phyloP scores from a whole-genome alignment of 768 basidiomycete genomes.

The Termitomyces sp. region DNA sequence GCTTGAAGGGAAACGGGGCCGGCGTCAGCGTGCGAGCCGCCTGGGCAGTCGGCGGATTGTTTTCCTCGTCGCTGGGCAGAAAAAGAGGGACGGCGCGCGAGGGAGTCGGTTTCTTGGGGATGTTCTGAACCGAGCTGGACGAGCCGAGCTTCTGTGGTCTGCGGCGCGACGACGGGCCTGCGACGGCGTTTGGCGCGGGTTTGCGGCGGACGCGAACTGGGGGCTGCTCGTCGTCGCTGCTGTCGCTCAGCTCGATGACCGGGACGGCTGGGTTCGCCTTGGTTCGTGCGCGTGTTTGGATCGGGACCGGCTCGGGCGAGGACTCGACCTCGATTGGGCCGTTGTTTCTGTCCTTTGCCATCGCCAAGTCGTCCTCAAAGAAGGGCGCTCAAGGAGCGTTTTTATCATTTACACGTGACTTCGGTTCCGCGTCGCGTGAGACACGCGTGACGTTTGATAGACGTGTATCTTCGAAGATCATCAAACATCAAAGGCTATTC shows the following conservation, averaged over 20 bases:
- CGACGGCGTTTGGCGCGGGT: not conserved
- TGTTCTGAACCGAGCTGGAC: slow-evolving; percentile 12
- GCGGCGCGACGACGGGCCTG: slow-evolving; percentile 17
- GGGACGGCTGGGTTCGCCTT: slow-evolving; percentile 6
- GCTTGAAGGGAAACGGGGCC: not conserved
- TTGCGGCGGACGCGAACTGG: slow-evolving; percentile 2
- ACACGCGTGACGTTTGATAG: no score
- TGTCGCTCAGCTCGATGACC: slow-evolving; percentile 54
- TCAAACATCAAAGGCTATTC: no score
- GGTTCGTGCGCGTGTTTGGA: not conserved
- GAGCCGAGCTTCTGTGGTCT: slow-evolving; percentile 1
- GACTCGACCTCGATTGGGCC: slow-evolving; percentile 14
- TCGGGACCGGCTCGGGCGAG: slow-evolving; percentile 16
- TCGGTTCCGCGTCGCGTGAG: no score
- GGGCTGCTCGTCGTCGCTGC: slow-evolving; percentile 41
- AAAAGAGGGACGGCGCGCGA: slow-evolving; percentile 28
- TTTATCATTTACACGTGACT: no score
- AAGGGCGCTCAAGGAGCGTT: not conserved
- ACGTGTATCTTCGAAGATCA: no score
- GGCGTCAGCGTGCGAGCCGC: not conserved
- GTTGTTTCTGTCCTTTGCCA: not conserved
- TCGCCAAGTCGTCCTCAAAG: not conserved
- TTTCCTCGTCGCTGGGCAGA: slow-evolving; percentile 36
- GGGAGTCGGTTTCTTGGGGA: slow-evolving; percentile 13
- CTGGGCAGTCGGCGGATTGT: slow-evolving; percentile 22